Percentiles rank a stretch among this genome's conserved stretches.
These are phyloP conservation scores for Plenodomus lindquistii DNA, from an alignment of 2,329 filamentous ascomycete species.

Conservation along the genomic window DNA sequence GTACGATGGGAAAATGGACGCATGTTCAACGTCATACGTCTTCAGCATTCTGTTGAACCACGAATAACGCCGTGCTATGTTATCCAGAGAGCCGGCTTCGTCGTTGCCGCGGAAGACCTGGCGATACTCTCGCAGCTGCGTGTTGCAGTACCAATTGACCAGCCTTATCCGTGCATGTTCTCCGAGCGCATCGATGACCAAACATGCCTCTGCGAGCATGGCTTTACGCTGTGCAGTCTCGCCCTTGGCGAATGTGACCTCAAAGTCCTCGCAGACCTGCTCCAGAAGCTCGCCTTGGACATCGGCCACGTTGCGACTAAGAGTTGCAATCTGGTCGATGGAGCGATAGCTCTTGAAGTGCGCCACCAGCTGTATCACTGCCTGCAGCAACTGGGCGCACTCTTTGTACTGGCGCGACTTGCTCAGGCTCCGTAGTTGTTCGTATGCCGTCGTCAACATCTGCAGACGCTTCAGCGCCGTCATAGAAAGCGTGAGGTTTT, in stretches of 20 bases:
- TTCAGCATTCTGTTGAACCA: slow-evolving; percentile 98
- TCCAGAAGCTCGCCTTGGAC: slow-evolving; percentile 90
- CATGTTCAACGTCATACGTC: slow-evolving; percentile 92
- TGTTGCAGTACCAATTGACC: slow-evolving; percentile 97
- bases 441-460: slow-evolving; percentile 99
- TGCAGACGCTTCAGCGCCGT: slow-evolving; percentile 94
- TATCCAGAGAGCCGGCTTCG: slow-evolving; percentile 93
- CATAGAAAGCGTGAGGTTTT: slow-evolving; percentile 96
- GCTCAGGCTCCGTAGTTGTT: slow-evolving; percentile 83
- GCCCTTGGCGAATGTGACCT: slow-evolving; percentile 87
- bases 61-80: slow-evolving; percentile 90
- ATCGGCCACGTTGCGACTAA: slow-evolving; percentile 91
- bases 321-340: slow-evolving; percentile 94
- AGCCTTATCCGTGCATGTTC: slow-evolving; percentile 81
- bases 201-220: slow-evolving; percentile 81
- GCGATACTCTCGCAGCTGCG: slow-evolving; percentile 90
- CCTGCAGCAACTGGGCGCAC: slow-evolving; percentile 89
- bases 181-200: slow-evolving; percentile 92
- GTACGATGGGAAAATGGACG: slow-evolving; percentile 78
- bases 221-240: slow-evolving; percentile 73
- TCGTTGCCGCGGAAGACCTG: slow-evolving; percentile 96
- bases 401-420: slow-evolving; percentile 90
- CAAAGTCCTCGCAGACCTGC: slow-evolving; percentile 99
- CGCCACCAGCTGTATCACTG: slow-evolving; percentile 95
- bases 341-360: slow-evolving; percentile 98